phyloP scores from a whole-genome alignment of 1,284 basidiomycete species.

The Hymenochaete sp. region DNA sequence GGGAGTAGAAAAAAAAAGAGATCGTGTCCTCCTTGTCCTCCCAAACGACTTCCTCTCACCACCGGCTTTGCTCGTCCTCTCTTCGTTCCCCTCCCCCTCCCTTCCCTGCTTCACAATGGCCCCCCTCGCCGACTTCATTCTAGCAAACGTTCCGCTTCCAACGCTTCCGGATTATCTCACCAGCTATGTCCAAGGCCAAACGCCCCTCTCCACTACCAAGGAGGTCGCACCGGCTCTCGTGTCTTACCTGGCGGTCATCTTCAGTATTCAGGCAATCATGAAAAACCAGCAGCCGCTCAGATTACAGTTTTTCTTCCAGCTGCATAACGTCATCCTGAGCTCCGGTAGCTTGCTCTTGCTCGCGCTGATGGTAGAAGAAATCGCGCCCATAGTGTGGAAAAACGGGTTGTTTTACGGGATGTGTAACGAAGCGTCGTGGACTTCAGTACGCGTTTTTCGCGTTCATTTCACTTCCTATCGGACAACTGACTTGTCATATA shows the following conservation, averaged over 20 bases:
- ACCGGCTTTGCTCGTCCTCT: not conserved
- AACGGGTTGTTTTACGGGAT: slow-evolving; percentile 71
- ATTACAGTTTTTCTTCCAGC: slow-evolving; percentile 83
- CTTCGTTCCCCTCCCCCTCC: slow-evolving; percentile 10
- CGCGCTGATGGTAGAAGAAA: slow-evolving; percentile 83
- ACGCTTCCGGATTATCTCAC: slow-evolving; percentile 54
- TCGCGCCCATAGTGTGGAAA: slow-evolving; percentile 67
- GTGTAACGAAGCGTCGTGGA: slow-evolving; percentile 77
- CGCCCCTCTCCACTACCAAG: slow-evolving; percentile 74
- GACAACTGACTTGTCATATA: slow-evolving; percentile 26
- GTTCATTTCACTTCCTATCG: too few relatives aligned
- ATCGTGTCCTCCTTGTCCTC: too few relatives aligned
- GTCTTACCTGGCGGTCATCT: slow-evolving; percentile 84
- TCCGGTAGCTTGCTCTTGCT: slow-evolving; percentile 77
- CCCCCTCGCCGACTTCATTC: slow-evolving; percentile 63
- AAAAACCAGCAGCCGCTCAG: slow-evolving; percentile 65
- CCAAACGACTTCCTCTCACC: slow-evolving; percentile 2
- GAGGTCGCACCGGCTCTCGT: slow-evolving; percentile 64
- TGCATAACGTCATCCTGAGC: slow-evolving; percentile 88
- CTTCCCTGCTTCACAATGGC: slow-evolving; percentile 41
- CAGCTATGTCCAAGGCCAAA: slow-evolving; percentile 64
- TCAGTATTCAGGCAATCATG: slow-evolving; percentile 83
- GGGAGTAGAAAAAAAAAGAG: too few relatives aligned
- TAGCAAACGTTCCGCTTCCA: slow-evolving; percentile 42
- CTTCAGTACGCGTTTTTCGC: slow-evolving; percentile 49